Evolutionary conservation across 2,329 filamentous ascomycete genomes (phyloP).

Genomic region (Nannizziopsis arthrosporioides): DNA sequence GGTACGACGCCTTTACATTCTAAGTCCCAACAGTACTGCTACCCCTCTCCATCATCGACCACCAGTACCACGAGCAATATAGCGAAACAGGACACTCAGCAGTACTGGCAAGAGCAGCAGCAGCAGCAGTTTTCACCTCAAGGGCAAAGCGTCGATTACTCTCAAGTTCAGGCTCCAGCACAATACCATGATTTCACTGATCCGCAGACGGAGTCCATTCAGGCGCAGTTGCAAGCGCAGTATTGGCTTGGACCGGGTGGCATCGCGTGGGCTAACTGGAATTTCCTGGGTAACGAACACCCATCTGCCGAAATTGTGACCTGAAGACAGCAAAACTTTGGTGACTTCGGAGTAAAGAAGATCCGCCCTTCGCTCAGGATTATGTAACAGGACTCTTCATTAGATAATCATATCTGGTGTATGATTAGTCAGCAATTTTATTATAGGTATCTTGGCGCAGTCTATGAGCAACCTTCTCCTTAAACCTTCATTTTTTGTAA

Average conservation of each 20-base stretch:
- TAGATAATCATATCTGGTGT: too few relatives aligned
- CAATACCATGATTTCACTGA: background rate
- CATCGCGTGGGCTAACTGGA: constrained; percentile 11
- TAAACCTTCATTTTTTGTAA: too few relatives aligned
- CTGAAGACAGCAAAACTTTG: background rate
- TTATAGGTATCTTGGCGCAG: too few relatives aligned
- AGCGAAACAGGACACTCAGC: background rate
- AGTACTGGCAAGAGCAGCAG: background rate
- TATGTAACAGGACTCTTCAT: too few relatives aligned
- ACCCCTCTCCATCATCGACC: constrained; percentile 5
- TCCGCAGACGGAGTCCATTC: constrained; percentile 7
- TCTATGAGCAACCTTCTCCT: too few relatives aligned
- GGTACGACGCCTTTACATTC: background rate
- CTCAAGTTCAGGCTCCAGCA: constrained; percentile 9
- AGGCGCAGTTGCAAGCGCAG: constrained; percentile 24
- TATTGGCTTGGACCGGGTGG: constrained; percentile 24
- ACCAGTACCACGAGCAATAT: background rate
- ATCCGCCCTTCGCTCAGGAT: too few relatives aligned
- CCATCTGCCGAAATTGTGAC: background rate
- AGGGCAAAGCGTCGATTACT: background rate
- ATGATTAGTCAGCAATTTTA: too few relatives aligned
- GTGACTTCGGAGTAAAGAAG: background rate
- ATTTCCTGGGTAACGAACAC: constrained; percentile 6
- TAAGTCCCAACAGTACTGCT: background rate
- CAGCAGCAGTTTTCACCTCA: background rate